Evolutionary conservation across 306 rosid species (phyloP), one percentile per base, ranked within the genome.

Genomic region (Lupinus albus): DNA sequence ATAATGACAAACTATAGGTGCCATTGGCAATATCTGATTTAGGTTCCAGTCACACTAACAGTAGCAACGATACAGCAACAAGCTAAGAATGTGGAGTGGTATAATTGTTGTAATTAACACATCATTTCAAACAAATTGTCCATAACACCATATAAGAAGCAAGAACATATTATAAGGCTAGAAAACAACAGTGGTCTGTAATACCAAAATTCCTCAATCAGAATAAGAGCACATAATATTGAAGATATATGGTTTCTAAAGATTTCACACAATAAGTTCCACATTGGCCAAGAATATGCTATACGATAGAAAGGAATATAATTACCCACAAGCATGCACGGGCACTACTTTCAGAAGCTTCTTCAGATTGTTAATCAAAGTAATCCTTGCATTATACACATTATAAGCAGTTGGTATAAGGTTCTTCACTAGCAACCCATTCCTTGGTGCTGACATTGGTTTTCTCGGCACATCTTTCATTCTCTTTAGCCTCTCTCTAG

Each of bases 291-390:
- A 61, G 32, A 47, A 52, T 35, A 32, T 59, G 35, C 48, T 6
- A 55, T 50, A 80, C 47, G 21, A 56, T 20, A 59, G 9, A 3
- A 61, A 45, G 61, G 51, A 74, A 59, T 47, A 59, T 70, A 71
- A 75, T 80, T 81, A 88, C 99, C 93, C 83, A 82, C 99, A 93
- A 85, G 99, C 99, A 53, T 83, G 96, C 55, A 93, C 92, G 2
- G 83, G 81, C 3, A 93, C 89, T 46, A 90, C 92, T 77, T 76
- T 86, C 12, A 89, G 81, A 56, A 93, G 88, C 87, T 81, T 93
- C 89, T 88, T 90, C 79, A 93, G 81, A 78, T 90, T 93, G 86
- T 90, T 90, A 70, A 90, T 88, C 80, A 93, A 78, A 39, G 87
- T 79, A 11, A 86, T 83, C 83, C 97, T 86, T 6, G 86, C 87